These are phyloP conservation scores for Pseudocercospora pini-densiflorae DNA, from an alignment of 2,329 filamentous ascomycete species.

Conservation along the genomic window DNA sequence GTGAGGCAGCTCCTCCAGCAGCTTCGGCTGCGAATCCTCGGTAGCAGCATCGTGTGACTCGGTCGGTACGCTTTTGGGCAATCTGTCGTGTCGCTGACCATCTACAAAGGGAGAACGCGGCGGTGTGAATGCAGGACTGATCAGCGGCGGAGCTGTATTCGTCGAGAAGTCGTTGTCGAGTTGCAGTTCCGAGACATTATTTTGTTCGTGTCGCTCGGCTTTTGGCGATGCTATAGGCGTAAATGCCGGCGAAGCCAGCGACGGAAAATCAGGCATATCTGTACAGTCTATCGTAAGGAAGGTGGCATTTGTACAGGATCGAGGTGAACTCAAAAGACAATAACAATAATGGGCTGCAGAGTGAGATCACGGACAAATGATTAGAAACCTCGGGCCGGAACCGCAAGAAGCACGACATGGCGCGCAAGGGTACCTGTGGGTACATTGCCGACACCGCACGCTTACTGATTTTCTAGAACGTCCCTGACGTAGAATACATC, in stretches of 20 bases:
- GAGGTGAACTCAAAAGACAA: neutral
- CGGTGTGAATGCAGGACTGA: slow-evolving; percentile 53
- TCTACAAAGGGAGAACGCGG: slow-evolving; percentile 35
- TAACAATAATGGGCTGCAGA: neutral
- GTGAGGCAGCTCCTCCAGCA: slow-evolving; percentile 75
- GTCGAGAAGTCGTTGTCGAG: slow-evolving; percentile 37
- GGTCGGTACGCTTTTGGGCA: slow-evolving; percentile 50
- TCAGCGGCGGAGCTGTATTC: slow-evolving; percentile 44
- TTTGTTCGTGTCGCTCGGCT: slow-evolving; percentile 45
- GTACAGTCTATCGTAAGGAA: neutral
- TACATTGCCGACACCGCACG: neutral
- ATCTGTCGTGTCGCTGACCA: slow-evolving; percentile 41
- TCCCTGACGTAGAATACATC: neutral
- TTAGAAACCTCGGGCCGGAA: neutral
- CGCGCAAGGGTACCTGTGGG: neutral
- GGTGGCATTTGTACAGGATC: neutral
- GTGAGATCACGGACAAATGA: slow-evolving; percentile 7
- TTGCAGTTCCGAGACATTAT: slow-evolving; percentile 44
- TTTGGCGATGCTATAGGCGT: slow-evolving; percentile 58
- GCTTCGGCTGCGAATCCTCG: slow-evolving; percentile 64
- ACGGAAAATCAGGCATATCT: slow-evolving; percentile 60
- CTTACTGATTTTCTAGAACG: no score
- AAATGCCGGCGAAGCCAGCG: slow-evolving; percentile 47
- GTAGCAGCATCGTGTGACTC: slow-evolving; percentile 35
- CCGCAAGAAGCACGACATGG: slow-evolving; percentile 1